These are phyloP conservation scores for Albatrellus sp. DNA, from an alignment of 1,284 basidiomycete species.

Conservation along the genomic window DNA sequence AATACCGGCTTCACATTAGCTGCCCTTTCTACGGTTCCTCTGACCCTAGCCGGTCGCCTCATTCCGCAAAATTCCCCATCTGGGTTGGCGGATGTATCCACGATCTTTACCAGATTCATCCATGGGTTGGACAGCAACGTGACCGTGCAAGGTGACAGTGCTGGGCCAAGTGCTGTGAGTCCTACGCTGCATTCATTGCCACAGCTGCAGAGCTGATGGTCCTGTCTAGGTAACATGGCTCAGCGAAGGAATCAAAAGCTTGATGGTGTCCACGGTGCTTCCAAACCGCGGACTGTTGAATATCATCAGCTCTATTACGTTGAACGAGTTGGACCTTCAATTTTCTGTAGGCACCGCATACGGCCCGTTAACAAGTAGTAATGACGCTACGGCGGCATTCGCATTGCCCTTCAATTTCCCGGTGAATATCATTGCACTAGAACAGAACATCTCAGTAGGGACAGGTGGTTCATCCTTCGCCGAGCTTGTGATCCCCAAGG, in stretches of 20 bases:
- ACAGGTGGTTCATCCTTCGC: slow-evolving; percentile 48
- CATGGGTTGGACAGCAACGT: slow-evolving; percentile 56
- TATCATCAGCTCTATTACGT: slow-evolving; percentile 53
- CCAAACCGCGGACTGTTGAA: slow-evolving; percentile 53
- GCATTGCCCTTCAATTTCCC: slow-evolving; percentile 64
- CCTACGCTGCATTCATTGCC: background rate
- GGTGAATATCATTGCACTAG: slow-evolving; percentile 49
- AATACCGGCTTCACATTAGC: slow-evolving; percentile 38
- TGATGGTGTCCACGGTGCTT: slow-evolving; percentile 48
- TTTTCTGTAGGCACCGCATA: slow-evolving; percentile 49
- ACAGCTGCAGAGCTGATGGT: background rate
- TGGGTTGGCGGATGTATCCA: slow-evolving; percentile 50
- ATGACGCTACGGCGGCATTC: slow-evolving; percentile 50
- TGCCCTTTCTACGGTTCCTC: slow-evolving; percentile 39
- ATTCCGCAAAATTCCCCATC: slow-evolving; percentile 42
- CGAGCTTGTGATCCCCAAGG: slow-evolving; percentile 48
- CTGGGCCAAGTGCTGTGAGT: slow-evolving; percentile 44
- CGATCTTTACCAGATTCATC: slow-evolving; percentile 65
- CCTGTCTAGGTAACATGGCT: slow-evolving; percentile 52
- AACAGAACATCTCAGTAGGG: slow-evolving; percentile 50
- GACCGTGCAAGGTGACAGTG: slow-evolving; percentile 49
- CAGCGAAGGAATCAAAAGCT: slow-evolving; percentile 60
- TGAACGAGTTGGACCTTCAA: slow-evolving; percentile 52
- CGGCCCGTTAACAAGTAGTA: slow-evolving; percentile 46
- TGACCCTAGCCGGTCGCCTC: slow-evolving; percentile 54